These are phyloP conservation scores for Geotrichum bryndzae DNA, from an alignment of 1,139 yeast species.

Conservation along the genomic window DNA sequence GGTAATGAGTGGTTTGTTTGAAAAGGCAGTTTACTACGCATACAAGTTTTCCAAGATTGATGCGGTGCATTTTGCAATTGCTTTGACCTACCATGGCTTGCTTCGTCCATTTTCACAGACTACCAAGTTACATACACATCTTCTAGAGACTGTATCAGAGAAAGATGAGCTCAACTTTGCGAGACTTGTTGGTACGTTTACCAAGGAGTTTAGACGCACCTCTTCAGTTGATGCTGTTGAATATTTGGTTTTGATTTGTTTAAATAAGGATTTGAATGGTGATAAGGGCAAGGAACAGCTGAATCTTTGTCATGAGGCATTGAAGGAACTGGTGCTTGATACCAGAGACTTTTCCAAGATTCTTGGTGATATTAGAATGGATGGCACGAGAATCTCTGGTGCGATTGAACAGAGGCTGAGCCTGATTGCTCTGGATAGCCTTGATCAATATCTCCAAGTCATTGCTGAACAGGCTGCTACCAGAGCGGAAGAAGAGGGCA, in stretches of 20 bases:
- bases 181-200: constrained; percentile 43
- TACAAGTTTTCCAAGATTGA: constrained; percentile 69
- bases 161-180: constrained; percentile 34
- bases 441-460: constrained; percentile 50
- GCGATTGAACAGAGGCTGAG: constrained; percentile 72
- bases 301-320: constrained; percentile 65
- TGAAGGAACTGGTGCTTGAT: constrained; percentile 76
- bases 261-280: constrained; percentile 37
- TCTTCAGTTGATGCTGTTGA: constrained; percentile 92
- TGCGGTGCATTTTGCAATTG: constrained; percentile 85
- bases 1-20: constrained; percentile 72
- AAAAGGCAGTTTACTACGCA: constrained; percentile 68
- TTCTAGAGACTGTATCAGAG: constrained; percentile 23
- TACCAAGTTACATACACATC: not conserved
- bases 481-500: constrained; percentile 87
- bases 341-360: constrained; percentile 78
- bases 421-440: constrained; percentile 55
- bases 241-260: constrained; percentile 66
- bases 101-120: constrained; percentile 43
- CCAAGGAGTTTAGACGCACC: constrained; percentile 72
- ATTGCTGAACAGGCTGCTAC: constrained; percentile 83
- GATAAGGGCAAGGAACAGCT: constrained; percentile 32
- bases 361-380: constrained; percentile 70
- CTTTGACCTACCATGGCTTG: constrained; percentile 68
- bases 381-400: constrained; percentile 79